Conservation (phyloP, 2,329 filamentous ascomycete species). For the Helotiales sp. region DNA sequence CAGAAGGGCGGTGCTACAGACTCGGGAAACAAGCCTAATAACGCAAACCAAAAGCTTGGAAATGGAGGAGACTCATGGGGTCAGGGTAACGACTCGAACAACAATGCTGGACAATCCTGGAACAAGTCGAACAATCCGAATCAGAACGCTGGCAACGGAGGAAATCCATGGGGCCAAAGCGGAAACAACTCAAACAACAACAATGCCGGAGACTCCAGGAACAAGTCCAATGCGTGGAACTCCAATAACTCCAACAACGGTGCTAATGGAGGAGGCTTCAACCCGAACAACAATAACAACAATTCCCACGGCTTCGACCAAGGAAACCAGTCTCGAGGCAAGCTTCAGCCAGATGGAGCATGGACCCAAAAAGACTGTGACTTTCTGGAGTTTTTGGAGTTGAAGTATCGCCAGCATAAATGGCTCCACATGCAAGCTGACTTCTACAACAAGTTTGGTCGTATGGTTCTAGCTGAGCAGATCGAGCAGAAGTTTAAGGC, state of each 20-base stretch:
- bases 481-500: conserved; percentile 42
- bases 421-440: conserved; percentile 42
- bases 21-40: not conserved
- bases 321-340: not conserved
- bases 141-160: not conserved
- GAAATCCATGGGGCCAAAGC: not conserved
- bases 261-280: not conserved
- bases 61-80: not conserved
- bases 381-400: conserved; percentile 37
- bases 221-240: not conserved
- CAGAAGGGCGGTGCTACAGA: not conserved
- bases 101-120: not conserved
- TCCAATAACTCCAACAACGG: not conserved
- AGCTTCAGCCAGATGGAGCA: conserved; percentile 32
- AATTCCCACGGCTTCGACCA: not conserved
- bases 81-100: not conserved
- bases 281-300: not conserved
- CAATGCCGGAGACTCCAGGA: not conserved
- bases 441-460: conserved; percentile 43
- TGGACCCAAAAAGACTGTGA: conserved; percentile 41
- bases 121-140: not conserved
- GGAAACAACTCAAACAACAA: not conserved
- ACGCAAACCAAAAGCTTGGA: not conserved
- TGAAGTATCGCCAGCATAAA: conserved; percentile 35
- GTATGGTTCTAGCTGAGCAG: conserved; percentile 39